Evolutionary conservation across 208 protist species (phyloP), one percentile per base, ranked within the genome.

Genomic region (Tritrichomonas foetus): DNA sequence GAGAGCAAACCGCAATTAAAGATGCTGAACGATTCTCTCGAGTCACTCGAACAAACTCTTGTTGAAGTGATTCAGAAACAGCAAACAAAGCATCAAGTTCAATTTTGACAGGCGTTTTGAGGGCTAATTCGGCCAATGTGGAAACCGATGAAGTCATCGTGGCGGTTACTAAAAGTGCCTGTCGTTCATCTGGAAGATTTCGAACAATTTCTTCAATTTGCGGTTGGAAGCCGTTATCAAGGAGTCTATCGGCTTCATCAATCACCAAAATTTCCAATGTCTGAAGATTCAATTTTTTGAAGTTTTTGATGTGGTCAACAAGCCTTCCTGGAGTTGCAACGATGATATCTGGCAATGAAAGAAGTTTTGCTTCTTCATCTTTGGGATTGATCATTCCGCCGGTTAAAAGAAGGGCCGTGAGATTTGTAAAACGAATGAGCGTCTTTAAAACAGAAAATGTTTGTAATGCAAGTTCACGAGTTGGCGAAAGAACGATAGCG

Each of bases 191-290:
- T 33, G 94, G 94, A 30, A 93, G 78, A 57, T 33, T 16, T 33
- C 57, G 49, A 57, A 95, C 11, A n/a, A 93, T 92, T 94, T 94
- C 93, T 55, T 95, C 82, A 50, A 95, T 92, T 75, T 94, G 50
- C 53, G 20, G 50, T 1, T 64, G 82, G 64, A 96, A 96, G 41
- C 95, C 95, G 11, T 94, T 82, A 16, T 96, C 95, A 64, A 96
- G 94, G 94, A 96, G 94, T 47, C 96, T 94, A 92, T 96, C 96
- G 13, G 96, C 96, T 94, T 97, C 96, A 93, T 97, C 96, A 50
- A 96, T 94, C 16, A 97, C 95, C 14, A 97, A 94, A 44, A 95
- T 95, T n/a, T 95, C 94, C 5, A 95, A 22, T 36, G 64, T 94
- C 13, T 93, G 47, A 27, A 95, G 47, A 22, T 80, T 75, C 25